phyloP scores from a whole-genome alignment of 768 basidiomycete genomes.

The Russula compacta region DNA sequence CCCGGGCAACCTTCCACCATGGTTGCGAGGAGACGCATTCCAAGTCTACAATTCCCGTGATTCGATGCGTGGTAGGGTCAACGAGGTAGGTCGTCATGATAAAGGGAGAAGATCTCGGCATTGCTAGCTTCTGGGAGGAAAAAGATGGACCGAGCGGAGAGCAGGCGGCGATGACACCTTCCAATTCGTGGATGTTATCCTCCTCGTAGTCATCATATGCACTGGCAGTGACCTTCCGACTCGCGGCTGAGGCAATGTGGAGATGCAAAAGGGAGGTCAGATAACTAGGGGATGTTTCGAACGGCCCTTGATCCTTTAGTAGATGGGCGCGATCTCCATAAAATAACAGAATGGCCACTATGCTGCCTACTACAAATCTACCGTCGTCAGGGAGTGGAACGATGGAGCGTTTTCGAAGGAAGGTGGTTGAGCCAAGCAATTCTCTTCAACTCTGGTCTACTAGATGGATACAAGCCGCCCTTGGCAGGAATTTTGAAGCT shows the following conservation, averaged over 20 bases:
- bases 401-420: neutral
- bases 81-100: constrained; percentile 13
- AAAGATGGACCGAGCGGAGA: neutral
- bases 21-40: constrained; percentile 4
- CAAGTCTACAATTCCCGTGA: constrained; percentile 18
- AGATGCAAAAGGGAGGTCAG: neutral
- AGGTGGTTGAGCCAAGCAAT: neutral
- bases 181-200: neutral
- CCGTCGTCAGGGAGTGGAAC: neutral
- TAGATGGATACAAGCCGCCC: neutral
- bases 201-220: neutral
- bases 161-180: neutral
- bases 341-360: neutral
- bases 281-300: neutral
- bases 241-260: neutral
- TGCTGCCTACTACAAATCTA: neutral
- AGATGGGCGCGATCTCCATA: neutral
- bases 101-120: neutral
- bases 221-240: neutral
- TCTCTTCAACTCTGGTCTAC: neutral
- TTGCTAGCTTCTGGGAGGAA: neutral
- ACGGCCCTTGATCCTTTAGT: neutral
- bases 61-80: constrained; percentile 12
- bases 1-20: neutral
- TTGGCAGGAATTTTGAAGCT: neutral